These are phyloP conservation scores for Oenanthe sinensis DNA, from an alignment of 129 eudicot species.

Conservation along the genomic window DNA sequence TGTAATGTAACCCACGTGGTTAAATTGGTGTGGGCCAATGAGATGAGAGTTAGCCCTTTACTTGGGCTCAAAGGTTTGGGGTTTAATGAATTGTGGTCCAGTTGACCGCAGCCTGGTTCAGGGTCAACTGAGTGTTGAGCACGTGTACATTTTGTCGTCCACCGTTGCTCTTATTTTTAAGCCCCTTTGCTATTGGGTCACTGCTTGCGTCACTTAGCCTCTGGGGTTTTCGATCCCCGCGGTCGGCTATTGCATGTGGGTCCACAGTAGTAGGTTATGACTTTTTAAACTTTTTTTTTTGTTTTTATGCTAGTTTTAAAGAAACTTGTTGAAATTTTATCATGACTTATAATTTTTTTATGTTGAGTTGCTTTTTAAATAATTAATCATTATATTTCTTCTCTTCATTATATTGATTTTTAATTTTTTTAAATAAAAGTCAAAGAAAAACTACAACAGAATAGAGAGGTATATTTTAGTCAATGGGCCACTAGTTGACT, in stretches of 20 bases:
- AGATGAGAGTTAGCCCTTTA: background rate
- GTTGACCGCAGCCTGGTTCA: conserved; percentile 7
- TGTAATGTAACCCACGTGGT: background rate
- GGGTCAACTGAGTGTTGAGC: conserved; percentile 4
- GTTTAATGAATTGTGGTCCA: background rate
- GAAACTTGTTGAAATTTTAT: too few relatives aligned
- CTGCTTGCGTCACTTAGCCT: background rate
- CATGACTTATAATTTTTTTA: too few relatives aligned
- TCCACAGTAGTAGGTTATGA: background rate
- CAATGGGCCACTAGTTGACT: background rate
- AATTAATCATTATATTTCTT: too few relatives aligned
- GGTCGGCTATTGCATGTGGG: background rate
- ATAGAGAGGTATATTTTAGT: background rate
- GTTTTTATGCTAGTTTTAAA: too few relatives aligned
- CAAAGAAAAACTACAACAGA: too few relatives aligned
- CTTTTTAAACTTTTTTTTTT: background rate
- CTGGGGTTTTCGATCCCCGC: background rate
- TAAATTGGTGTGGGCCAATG: background rate
- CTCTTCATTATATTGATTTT: too few relatives aligned
- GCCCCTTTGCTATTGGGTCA: background rate
- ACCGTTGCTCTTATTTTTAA: background rate
- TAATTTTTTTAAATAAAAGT: too few relatives aligned
- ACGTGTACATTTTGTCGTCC: conserved; percentile 6
- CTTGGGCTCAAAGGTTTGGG: conserved; percentile 1
- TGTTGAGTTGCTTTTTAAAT: too few relatives aligned